A percentile compares a stretch with the other conserved stretches of the same genome.
These are phyloP conservation scores for Aspergillus sp. DNA, from an alignment of 2,329 filamentous ascomycete genomes.

Conservation along the genomic window DNA sequence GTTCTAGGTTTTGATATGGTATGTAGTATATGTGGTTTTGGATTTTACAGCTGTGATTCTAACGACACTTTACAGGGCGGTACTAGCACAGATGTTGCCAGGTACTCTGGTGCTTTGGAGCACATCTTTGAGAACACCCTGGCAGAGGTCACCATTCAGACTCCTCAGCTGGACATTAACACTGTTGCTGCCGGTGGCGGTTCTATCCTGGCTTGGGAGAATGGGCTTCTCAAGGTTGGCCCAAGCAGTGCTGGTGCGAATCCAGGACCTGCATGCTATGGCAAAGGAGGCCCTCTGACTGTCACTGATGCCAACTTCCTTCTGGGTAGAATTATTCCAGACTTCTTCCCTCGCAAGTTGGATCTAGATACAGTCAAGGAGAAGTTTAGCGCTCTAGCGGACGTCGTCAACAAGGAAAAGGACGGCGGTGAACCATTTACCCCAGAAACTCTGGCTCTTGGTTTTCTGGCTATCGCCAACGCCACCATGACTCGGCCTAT, in stretches of 20 bases:
- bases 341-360: conserved; percentile 88
- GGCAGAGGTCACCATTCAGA: conserved; percentile 90
- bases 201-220: conserved; percentile 73
- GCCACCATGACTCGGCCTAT: conserved; percentile 66
- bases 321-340: conserved; percentile 79
- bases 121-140: conserved; percentile 94
- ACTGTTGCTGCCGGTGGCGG: conserved; percentile 85
- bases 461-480: conserved; percentile 44
- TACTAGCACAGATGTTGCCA: conserved; percentile 83
- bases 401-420: conserved; percentile 55
- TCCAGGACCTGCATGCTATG: conserved; percentile 87
- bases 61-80: conserved; percentile 59
- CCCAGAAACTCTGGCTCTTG: conserved; percentile 31
- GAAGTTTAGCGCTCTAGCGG: conserved; percentile 70
- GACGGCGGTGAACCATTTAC: conserved; percentile 16
- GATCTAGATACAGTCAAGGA: conserved; percentile 70
- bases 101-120: conserved; percentile 87
- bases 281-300: conserved; percentile 87
- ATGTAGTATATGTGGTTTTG: neutral
- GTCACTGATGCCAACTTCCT: conserved; percentile 92
- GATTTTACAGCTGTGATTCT: neutral
- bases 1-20: conserved; percentile 89
- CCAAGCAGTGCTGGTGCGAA: conserved; percentile 90
- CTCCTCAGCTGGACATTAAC: conserved; percentile 90
- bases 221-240: conserved; percentile 87